These are phyloP conservation scores for Lactuca saligna DNA, from an alignment of 129 eudicot species.

Conservation along the genomic window DNA sequence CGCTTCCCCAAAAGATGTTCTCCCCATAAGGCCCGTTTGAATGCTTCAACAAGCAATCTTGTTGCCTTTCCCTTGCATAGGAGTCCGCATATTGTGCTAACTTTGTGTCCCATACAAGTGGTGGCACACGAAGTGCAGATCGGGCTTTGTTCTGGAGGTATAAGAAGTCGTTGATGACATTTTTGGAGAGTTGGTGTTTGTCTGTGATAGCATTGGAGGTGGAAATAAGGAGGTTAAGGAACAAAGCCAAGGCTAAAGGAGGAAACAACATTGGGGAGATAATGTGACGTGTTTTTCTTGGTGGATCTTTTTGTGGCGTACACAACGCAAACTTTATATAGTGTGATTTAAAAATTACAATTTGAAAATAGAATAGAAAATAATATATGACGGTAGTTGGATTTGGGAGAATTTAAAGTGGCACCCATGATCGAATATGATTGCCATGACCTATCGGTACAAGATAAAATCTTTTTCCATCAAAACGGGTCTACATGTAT, in stretches of 20 bases:
- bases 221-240: conserved; percentile 21
- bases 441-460: conserved; percentile 33
- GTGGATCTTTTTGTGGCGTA: conserved; percentile 9
- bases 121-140: conserved; percentile 39
- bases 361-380: background rate
- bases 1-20: conserved; percentile 82
- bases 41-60: conserved; percentile 62
- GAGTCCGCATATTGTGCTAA: conserved; percentile 51
- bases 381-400: conserved; percentile 26
- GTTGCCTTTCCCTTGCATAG: conserved; percentile 54
- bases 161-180: conserved; percentile 37
- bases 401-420: conserved; percentile 38
- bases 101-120: conserved; percentile 56
- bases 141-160: conserved; percentile 63
- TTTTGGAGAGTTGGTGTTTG: background rate
- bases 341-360: background rate
- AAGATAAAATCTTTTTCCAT: background rate
- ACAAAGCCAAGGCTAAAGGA: conserved; percentile 17
- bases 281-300: conserved; percentile 20
- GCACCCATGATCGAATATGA: conserved; percentile 86
- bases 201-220: conserved; percentile 31
- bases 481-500: conserved; percentile 5
- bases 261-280: conserved; percentile 29
- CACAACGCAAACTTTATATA: conserved; percentile 19
- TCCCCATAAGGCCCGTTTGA: conserved; percentile 80